Percentiles rank a stretch among this genome's conserved stretches.
Conservation (phyloP, 495 filamentous ascomycete genomes). For the Penicillium simplicissimum region DNA sequence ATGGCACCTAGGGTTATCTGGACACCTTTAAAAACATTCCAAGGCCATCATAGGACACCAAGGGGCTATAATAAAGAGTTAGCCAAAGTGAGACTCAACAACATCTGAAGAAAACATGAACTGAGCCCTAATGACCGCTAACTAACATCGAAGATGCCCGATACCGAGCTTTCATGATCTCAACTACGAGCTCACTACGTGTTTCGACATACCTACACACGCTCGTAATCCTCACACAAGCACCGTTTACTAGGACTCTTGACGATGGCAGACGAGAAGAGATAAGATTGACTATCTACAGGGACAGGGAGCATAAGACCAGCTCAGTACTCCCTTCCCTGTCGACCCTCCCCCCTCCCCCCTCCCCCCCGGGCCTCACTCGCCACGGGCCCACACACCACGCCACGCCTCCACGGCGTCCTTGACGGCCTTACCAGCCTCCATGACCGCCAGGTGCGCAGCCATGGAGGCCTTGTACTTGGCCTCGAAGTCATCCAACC, state of each 20-base stretch:
- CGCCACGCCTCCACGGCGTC: constrained; percentile 19
- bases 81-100: too few species aligned
- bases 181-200: too few species aligned
- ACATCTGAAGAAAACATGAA: too few species aligned
- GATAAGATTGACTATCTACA: not conserved
- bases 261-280: not conserved
- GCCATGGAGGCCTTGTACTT: constrained; percentile 10
- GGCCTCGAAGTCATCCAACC: constrained; percentile 19
- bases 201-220: not conserved
- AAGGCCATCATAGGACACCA: too few species aligned
- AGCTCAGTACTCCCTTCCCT: constrained; percentile 1
- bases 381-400: constrained; percentile 11
- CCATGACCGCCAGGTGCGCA: constrained; percentile 14
- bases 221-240: not conserved
- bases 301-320: not conserved
- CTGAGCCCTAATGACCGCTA: too few species aligned
- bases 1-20: too few species aligned
- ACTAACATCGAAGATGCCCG: too few species aligned
- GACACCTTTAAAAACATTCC: too few species aligned
- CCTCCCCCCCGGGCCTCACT: not conserved
- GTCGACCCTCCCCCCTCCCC: not conserved
- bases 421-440: constrained; percentile 16
- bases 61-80: too few species aligned
- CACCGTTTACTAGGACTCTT: not conserved
- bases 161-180: not conserved